Base-by-base conservation (phyloP, 768 basidiomycete genomes). In the Holtermanniella nyarrowii region DNA sequence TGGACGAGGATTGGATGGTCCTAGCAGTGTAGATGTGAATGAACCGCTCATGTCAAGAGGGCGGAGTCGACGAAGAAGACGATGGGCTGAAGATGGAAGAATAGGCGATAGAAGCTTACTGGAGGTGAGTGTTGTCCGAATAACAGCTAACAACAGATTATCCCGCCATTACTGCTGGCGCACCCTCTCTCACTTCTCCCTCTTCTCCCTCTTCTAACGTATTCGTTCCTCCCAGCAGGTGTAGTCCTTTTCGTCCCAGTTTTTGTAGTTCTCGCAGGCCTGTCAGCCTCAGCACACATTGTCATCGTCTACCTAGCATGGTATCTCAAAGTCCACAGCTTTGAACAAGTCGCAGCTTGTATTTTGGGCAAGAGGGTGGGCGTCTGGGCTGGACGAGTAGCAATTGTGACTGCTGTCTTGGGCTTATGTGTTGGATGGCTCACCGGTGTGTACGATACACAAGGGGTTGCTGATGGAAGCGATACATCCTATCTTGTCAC, bases 321-420 rank as follows among this genome's bases (percentile, higher is more conserved):
- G 69, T 71, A 71, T 49, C 62, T 71, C 26, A 71, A 69, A 44
- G 69, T 66, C n/a, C 47, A 50, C 12, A 65, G 56, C 23, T 71
- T 71, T 44, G 67, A 71, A 46, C 65, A 69, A 10, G 62, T 68
- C 11, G 62, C 62, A 27, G 59, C 60, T 1, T 37, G 56, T 0
- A 58, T 66, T 4, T 50, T 59, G 3, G 62, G 65, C n/a, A 50
- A 49, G 25, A 37, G 31, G 31, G 54, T 59, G 22, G 69, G 69
- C 1, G 39, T 60, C 12, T 63, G 62, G 57, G 61, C 49, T 7
- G 69, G 65, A 14, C 48, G 67, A 42, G 49, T 41, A 0, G 50
- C 56, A 2, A 60, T 69, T 3, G 50, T 66, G 25, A 26, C 48
- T 20, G 62, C 61, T 3, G 56, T 63, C 7, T 46, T 62, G 3